Base-by-base conservation (phyloP, 495 filamentous ascomycete species). In the Astrocystis sublimbata region DNA sequence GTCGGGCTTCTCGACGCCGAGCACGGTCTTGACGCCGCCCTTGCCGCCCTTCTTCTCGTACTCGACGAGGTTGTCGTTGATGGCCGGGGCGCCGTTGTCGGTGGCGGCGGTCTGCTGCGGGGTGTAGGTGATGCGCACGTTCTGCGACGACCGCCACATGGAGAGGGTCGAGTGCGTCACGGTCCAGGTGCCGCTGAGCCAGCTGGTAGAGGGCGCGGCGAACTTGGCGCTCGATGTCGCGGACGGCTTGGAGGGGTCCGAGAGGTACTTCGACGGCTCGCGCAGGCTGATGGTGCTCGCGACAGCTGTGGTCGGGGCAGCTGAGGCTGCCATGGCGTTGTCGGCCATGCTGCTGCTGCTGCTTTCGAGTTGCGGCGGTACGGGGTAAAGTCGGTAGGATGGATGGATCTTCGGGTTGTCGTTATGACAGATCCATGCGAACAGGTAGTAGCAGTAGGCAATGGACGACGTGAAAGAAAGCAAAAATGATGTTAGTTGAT, bases 141-240 rank as follows among this genome's bases (percentile, higher is more conserved):
- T 92, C 68, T 84, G 85, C 41, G 84, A 82, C 31, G 75, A 76
- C 56, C 81, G 79, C 90, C 90, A 92, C 81, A 92, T 89, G 21
- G 84, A 82, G 2, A 94, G 85, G 33, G 87, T 92, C 10, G 87
- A 89, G 77, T 90, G 86, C 15, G 87, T 89, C 23, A 93, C 88
- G 68, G 85, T 77, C 90, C 90, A 93, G 54, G 86, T 89, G 24
- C 87, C 80, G 36, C 73, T 67, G 53, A 93, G 83, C 77, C 82
- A 91, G 42, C 75, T 65, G 54, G 84, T 79, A 21, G 82, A 68
- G 9, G 88, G 88, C 0, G 82, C 62, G n/a, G 64, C 67, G 74
- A 80, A 80, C 35, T 77, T 41, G 8, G 62, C 53, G 50, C 54
- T 57, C 23, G 57, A 59, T 12, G 71, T 61, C 31, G 68, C 60